Evolutionary conservation across 2,329 filamentous ascomycete genomes (phyloP), one percentile per base, ranked within the genome.

Genomic region (Paecilomyces fulvus): DNA sequence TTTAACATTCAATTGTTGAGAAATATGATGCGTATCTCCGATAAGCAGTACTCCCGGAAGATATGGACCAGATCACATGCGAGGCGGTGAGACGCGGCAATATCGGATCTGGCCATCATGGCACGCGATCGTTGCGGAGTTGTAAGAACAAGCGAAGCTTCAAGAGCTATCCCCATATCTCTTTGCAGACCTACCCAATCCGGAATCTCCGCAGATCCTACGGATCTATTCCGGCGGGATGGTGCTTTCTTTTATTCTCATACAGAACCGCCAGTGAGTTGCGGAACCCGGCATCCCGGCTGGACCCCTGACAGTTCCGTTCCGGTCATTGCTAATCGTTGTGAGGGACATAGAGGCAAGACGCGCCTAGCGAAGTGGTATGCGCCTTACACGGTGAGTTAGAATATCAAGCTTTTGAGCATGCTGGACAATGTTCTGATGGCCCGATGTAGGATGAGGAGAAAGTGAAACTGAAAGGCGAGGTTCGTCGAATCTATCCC

Each of bases 311-410:
- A 49, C 53, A 52, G 61, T 63, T 54, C 33, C 31, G 50, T 43
- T 49, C 37, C 55, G 28, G 23, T 31, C 53, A 21, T 21, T 43
- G 46, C 30, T 49, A 49, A 54, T 56, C n/a, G 54, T 64, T 65
- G 4, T 28, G 57, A 71, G 58, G 63, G 58, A 54, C 63, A 63
- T 61, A 96, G 92, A 83, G 94, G 94, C 77, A 99, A 99, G 80
- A 99, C 94, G 66, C 89, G 94, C 66, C 83, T 99, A 62, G 94
- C 94, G 63, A 99, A 99, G 79, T 99, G 92, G 92, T 99, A 99
- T 80, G 90, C 89, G 64, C 92, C 94, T 60, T 99, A 96, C 80
- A 95, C 86, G 76, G 82, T 83, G 73, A 72, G 80, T 72, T 28
- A 30, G 21, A 48, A 23, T 43, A 55, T 17, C n/a, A 51, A 12